These are phyloP conservation scores for Caryocar brasiliense DNA, from an alignment of 441 rosid species.

Conservation along the genomic window DNA sequence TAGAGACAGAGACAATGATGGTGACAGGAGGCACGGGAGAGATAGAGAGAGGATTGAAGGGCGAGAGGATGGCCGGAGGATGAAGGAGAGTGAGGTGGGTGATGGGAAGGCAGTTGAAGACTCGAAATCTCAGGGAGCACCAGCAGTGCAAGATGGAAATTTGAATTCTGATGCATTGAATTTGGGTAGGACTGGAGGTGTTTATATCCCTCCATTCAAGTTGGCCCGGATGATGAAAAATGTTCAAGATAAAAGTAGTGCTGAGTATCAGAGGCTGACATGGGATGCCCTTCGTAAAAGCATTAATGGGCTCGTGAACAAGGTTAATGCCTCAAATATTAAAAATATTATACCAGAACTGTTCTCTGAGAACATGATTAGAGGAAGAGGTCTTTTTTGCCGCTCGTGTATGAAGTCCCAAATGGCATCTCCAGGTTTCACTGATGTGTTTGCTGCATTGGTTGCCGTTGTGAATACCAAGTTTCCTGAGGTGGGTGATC, in stretches of 20 bases:
- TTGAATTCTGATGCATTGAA: constrained; percentile 20
- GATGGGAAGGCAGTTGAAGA: constrained; percentile 22
- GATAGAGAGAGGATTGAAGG: constrained; percentile 22
- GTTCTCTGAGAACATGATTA: constrained; percentile 74
- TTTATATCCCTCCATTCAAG: constrained; percentile 83
- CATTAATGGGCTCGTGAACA: constrained; percentile 81
- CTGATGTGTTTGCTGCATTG: constrained; percentile 81
- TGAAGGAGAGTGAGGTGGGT: constrained; percentile 21
- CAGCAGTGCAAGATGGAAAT: constrained; percentile 26
- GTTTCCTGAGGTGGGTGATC: constrained; percentile 83
- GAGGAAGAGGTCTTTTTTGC: constrained; percentile 88
- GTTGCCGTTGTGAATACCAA: constrained; percentile 79
- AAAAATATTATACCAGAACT: constrained; percentile 82
- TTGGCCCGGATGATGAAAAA: constrained; percentile 86
- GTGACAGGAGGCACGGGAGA: constrained; percentile 16
- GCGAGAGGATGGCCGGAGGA: not conserved
- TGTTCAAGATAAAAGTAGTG: constrained; percentile 67
- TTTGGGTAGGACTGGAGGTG: constrained; percentile 70
- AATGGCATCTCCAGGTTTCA: constrained; percentile 90
- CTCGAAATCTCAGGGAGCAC: constrained; percentile 16
- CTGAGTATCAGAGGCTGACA: constrained; percentile 78
- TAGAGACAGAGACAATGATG: constrained; percentile 16
- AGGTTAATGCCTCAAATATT: constrained; percentile 76
- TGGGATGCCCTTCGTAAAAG: constrained; percentile 95
- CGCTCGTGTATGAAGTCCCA: constrained; percentile 92